Percentiles rank a stretch among this genome's conserved stretches.
These are phyloP conservation scores for Agroathelia rolfsii DNA, from an alignment of 1,284 basidiomycete species.

Conservation along the genomic window DNA sequence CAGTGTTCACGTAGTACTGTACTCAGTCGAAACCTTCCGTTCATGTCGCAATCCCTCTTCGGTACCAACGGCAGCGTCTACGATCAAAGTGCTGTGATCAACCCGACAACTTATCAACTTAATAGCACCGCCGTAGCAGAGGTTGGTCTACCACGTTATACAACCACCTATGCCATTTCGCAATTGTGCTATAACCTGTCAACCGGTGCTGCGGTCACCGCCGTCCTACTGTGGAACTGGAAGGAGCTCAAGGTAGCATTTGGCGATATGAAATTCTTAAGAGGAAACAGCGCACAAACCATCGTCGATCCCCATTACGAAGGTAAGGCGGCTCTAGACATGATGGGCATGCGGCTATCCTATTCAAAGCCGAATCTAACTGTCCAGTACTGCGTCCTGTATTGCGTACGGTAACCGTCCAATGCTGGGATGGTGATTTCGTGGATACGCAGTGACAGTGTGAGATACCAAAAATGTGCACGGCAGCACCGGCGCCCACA, in stretches of 20 bases:
- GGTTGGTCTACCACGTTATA: constrained; percentile 36
- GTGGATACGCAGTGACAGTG: too few species aligned
- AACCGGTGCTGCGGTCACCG: constrained; percentile 38
- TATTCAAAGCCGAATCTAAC: neutral
- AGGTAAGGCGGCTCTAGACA: constrained; percentile 17
- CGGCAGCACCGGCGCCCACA: too few species aligned
- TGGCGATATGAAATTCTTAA: constrained; percentile 12
- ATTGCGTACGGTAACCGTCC: too few species aligned
- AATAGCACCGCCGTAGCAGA: constrained; percentile 27
- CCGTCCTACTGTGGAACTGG: constrained; percentile 44
- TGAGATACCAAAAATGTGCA: too few species aligned
- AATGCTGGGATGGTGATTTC: too few species aligned
- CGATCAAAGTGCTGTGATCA: constrained; percentile 31
- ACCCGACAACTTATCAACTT: constrained; percentile 26
- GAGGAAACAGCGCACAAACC: constrained; percentile 16
- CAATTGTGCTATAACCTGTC: constrained; percentile 41
- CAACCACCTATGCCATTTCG: constrained; percentile 39
- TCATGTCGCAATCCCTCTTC: constrained; percentile 34
- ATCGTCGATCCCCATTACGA: constrained; percentile 40
- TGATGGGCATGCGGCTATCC: neutral
- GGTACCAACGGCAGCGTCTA: constrained; percentile 29
- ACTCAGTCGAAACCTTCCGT: constrained; percentile 38
- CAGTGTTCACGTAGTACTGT: constrained; percentile 25
- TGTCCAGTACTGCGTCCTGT: too few species aligned
- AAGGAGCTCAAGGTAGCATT: constrained; percentile 27